Evolutionary conservation across 2,329 filamentous ascomycete genomes (phyloP).

Genomic region (Aureobasidium sp.): DNA sequence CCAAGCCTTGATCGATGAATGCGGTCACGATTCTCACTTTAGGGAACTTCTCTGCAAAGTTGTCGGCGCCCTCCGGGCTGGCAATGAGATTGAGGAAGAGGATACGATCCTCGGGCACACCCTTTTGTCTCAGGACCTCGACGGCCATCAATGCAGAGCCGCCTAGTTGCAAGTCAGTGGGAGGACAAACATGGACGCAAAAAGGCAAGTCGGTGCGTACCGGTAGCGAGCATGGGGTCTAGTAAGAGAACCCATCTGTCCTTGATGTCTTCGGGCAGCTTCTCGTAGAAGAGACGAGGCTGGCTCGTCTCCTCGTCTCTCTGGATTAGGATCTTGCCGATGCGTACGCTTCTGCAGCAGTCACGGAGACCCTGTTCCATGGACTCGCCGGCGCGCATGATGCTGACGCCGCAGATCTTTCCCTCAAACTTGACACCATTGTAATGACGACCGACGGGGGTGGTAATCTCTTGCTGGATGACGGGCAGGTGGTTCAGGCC

Average conservation of each 20-base stretch:
- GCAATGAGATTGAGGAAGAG: constrained; percentile 95
- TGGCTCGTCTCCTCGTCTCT: constrained; percentile 88
- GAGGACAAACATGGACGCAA: neutral
- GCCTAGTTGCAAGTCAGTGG: constrained; percentile 44
- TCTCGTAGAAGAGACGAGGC: constrained; percentile 95
- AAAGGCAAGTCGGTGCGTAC: constrained; percentile 40
- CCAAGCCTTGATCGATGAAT: constrained; percentile 91
- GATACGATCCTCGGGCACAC: constrained; percentile 91
- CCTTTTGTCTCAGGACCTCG: constrained; percentile 79
- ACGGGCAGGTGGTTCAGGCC: constrained; percentile 94
- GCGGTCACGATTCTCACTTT: constrained; percentile 87
- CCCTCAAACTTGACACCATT: constrained; percentile 91
- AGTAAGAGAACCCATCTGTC: constrained; percentile 88
- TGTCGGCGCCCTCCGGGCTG: constrained; percentile 85
- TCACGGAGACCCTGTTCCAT: constrained; percentile 97
- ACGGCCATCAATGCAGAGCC: constrained; percentile 97
- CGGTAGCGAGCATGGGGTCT: constrained; percentile 99
- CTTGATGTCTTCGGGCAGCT: constrained; percentile 88
- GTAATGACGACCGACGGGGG: constrained; percentile 82
- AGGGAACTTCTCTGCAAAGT: constrained; percentile 84
- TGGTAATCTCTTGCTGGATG: constrained; percentile 80
- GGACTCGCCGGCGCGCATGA: constrained; percentile 95
- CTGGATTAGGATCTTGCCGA: constrained; percentile 98
- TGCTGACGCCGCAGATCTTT: constrained; percentile 96
- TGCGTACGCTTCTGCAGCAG: constrained; percentile 94